Evolutionary conservation across 192 early-diverging fungal species (phyloP).

Genomic region (Backusella liffmaniae): DNA sequence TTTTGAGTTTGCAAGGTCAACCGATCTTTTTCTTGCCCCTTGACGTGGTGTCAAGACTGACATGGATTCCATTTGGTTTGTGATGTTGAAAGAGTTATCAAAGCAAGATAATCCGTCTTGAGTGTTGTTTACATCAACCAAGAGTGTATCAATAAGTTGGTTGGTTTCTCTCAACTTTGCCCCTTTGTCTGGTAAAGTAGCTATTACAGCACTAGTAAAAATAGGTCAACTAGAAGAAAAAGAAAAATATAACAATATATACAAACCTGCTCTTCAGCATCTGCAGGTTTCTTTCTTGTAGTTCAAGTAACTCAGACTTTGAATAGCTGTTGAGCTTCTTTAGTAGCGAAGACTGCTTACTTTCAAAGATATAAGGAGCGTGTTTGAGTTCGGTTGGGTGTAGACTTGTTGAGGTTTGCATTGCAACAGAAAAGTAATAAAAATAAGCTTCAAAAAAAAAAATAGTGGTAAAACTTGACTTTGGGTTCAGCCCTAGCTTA

Average conservation of each 20-base stretch:
- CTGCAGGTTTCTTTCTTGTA: constrained; percentile 6
- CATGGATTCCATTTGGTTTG: background rate
- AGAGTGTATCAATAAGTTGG: constrained; percentile 14
- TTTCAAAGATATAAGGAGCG: background rate
- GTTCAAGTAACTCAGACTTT: constrained; percentile 5
- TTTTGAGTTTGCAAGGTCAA: constrained; percentile 20
- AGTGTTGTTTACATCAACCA: background rate
- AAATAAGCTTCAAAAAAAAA: background rate
- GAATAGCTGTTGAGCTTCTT: constrained; percentile 9
- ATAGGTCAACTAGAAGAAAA: background rate
- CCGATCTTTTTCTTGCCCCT: constrained; percentile 20
- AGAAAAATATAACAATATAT: background rate
- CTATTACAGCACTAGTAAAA: constrained; percentile 12
- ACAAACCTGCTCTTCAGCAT: constrained; percentile 16
- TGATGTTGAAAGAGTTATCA: background rate
- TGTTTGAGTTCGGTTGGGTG: background rate
- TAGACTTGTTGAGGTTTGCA: constrained; percentile 3
- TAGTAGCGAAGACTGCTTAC: background rate
- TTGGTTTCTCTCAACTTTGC: constrained; percentile 22
- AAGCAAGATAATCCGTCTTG: background rate
- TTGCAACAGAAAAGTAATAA: background rate
- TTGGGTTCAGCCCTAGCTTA: background rate
- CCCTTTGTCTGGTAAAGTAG: constrained; percentile 26
- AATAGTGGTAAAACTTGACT: background rate
- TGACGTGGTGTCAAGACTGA: constrained; percentile 15